Evolutionary conservation across 192 early-diverging fungal species (phyloP).

Genomic region (Thamnidium elegans): DNA sequence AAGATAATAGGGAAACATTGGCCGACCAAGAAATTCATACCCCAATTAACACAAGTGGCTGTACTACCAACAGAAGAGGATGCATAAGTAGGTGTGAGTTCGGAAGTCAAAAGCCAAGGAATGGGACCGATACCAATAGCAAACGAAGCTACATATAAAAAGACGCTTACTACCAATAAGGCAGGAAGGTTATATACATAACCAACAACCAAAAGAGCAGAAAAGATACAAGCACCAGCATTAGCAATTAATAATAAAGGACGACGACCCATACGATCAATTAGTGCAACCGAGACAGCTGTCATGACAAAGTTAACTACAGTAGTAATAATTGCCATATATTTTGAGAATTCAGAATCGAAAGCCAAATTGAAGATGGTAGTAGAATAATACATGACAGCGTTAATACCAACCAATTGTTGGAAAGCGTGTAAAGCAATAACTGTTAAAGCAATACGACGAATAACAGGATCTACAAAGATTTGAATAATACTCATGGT

Average conservation of each 20-base stretch:
- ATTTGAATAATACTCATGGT: conserved; percentile 43
- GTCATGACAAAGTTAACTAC: conserved; percentile 60
- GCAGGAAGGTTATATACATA: conserved; percentile 47
- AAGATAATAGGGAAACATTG: conserved; percentile 38
- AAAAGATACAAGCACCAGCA: conserved; percentile 11
- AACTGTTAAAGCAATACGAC: conserved; percentile 58
- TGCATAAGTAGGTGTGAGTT: conserved; percentile 71
- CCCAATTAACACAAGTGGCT: conserved; percentile 73
- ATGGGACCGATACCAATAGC: conserved; percentile 78
- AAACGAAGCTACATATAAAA: conserved; percentile 76
- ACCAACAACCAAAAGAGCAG: conserved; percentile 49
- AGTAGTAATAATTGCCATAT: conserved; percentile 56
- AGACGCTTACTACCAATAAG: conserved; percentile 62
- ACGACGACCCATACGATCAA: conserved; percentile 50
- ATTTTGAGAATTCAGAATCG: conserved; percentile 50
- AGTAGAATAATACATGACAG: conserved; percentile 81
- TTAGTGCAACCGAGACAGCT: conserved; percentile 49
- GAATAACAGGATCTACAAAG: conserved; percentile 54
- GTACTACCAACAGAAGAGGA: conserved; percentile 65
- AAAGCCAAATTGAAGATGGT: conserved; percentile 68
- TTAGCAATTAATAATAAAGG: conserved; percentile 15
- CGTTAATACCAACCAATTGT: conserved; percentile 82
- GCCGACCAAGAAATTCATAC: conserved; percentile 45
- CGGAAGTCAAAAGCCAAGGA: conserved; percentile 76
- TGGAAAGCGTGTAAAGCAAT: conserved; percentile 70